Conservation (phyloP, 441 rosid genomes). For the Eugenia klotzschiana region DNA sequence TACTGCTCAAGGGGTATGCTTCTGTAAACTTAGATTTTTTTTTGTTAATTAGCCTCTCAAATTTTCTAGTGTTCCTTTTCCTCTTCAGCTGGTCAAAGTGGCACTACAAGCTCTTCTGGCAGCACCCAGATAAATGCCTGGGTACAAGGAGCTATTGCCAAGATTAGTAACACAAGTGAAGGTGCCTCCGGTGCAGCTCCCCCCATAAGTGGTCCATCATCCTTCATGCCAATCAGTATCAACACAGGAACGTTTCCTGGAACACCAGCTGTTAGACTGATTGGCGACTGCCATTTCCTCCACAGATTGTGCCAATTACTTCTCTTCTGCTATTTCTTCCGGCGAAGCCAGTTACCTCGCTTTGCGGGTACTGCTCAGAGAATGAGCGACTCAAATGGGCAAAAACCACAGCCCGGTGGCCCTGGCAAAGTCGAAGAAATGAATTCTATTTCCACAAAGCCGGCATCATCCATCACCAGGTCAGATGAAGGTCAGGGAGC, state of each 20-base stretch:
- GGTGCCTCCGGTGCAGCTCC: constrained; percentile 55
- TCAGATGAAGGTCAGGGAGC: constrained; percentile 66
- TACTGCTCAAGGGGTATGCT: background rate
- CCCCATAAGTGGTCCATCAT: constrained; percentile 71
- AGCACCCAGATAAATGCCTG: constrained; percentile 97
- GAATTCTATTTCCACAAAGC: constrained; percentile 51
- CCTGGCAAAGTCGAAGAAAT: constrained; percentile 69
- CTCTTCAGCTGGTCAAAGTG: constrained; percentile 63
- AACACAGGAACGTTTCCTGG: constrained; percentile 99
- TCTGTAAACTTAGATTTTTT: background rate
- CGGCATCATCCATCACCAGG: constrained; percentile 36
- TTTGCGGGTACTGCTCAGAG: constrained; percentile 36
- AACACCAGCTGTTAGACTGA: constrained; percentile 98
- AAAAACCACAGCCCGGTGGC: constrained; percentile 64
- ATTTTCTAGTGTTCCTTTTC: background rate
- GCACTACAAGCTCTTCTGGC: constrained; percentile 73
- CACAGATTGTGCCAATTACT: constrained; percentile 93
- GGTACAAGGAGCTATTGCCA: constrained; percentile 98
- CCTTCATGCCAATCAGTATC: constrained; percentile 94
- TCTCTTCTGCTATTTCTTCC: constrained; percentile 87
- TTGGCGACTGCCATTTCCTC: constrained; percentile 99
- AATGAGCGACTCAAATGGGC: constrained; percentile 52
- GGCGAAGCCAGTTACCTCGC: constrained; percentile 58
- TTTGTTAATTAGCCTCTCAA: background rate
- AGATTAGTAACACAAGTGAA: constrained; percentile 77